These are phyloP conservation scores for Dryadomyces quercivorus DNA, from an alignment of 2,329 filamentous ascomycete genomes.

Conservation along the genomic window DNA sequence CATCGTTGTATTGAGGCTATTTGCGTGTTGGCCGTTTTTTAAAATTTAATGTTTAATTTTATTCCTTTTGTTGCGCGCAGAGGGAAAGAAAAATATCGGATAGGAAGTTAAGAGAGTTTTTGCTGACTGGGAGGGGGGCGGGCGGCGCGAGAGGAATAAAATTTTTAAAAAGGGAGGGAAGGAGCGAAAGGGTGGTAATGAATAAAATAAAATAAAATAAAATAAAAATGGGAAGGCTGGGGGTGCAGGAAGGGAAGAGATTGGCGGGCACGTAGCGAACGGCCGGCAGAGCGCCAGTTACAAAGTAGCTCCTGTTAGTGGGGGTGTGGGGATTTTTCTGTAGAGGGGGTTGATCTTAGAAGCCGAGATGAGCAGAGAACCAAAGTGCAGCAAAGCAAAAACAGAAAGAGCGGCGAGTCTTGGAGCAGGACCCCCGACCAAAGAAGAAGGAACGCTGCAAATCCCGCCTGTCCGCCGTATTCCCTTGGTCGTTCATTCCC, in stretches of 20 bases:
- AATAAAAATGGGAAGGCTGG: conserved; percentile 3
- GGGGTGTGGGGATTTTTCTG: neutral
- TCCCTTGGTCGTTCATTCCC: neutral
- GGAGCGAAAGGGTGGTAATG: neutral
- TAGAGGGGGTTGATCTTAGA: neutral
- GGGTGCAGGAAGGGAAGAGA: neutral
- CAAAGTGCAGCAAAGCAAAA: neutral
- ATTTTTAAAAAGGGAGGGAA: conserved; percentile 1
- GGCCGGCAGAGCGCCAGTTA: neutral
- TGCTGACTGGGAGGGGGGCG: neutral
- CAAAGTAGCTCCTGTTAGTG: neutral
- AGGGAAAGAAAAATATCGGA: conserved; percentile 5
- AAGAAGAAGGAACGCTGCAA: neutral
- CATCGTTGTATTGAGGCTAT: conserved; percentile 7
- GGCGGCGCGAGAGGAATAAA: neutral
- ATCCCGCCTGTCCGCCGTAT: neutral
- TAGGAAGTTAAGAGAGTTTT: conserved; percentile 14
- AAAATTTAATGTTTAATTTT: neutral
- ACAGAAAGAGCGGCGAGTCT: neutral
- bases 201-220: neutral
- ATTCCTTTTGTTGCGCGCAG: neutral
- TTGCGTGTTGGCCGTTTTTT: neutral
- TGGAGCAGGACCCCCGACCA: neutral
- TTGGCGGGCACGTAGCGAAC: neutral
- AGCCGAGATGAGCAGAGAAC: neutral